phyloP scores from a whole-genome alignment of 805 yeast species.

The Brettanomyces custersianus region DNA sequence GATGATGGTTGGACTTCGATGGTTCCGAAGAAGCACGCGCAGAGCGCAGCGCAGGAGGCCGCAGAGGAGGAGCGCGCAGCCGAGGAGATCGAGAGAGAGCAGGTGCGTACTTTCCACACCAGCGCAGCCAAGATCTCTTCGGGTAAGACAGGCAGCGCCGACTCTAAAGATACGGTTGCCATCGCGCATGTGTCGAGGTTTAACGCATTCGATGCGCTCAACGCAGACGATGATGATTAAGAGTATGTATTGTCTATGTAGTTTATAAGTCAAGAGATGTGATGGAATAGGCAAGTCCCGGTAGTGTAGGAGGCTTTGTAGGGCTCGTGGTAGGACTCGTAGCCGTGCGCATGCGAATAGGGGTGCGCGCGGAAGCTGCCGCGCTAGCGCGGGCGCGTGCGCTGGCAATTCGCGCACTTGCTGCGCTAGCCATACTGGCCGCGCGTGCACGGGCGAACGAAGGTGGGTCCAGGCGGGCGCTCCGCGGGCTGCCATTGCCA shows the following conservation, averaged over 20 bases:
- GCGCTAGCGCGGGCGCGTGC: too few species aligned
- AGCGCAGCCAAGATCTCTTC: constrained; percentile 69
- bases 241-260: background rate
- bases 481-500: too few species aligned
- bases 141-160: constrained; percentile 52
- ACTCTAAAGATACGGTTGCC: constrained; percentile 60
- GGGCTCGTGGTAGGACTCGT: too few species aligned
- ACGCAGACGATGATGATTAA: constrained; percentile 41
- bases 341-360: too few species aligned
- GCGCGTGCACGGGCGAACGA: too few species aligned
- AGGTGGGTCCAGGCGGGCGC: too few species aligned
- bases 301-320: too few species aligned
- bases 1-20: constrained; percentile 81
- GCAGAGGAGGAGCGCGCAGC: constrained; percentile 26
- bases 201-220: constrained; percentile 79
- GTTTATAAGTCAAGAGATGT: background rate
- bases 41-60: constrained; percentile 32
- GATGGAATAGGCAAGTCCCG: too few species aligned
- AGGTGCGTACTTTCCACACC: constrained; percentile 48
- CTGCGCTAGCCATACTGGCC: too few species aligned
- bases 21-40: constrained; percentile 24
- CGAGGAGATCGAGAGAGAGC: constrained; percentile 33
- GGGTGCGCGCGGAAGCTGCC: too few species aligned
- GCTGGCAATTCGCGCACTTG: too few species aligned
- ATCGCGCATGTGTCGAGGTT: constrained; percentile 58